These are phyloP conservation scores for Talaromyces marneffei DNA, from an alignment of 2,329 filamentous ascomycete genomes.

Conservation along the genomic window DNA sequence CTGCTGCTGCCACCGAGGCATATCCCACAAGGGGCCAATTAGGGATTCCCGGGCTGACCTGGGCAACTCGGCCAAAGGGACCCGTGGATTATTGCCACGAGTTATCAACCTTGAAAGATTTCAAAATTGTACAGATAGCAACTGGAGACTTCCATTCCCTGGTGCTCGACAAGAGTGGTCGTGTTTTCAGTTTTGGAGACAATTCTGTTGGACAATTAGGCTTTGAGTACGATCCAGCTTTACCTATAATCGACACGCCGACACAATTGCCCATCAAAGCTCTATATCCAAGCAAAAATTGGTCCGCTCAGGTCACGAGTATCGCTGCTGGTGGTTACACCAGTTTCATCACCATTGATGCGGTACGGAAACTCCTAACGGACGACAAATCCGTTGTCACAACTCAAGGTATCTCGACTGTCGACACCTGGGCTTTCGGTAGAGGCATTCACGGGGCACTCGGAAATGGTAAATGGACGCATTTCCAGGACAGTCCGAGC, in stretches of 20 bases:
- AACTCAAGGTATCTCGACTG: constrained; percentile 59
- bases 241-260: constrained; percentile 62
- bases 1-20: constrained; percentile 70
- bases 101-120: constrained; percentile 63
- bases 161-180: constrained; percentile 67
- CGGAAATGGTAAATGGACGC: constrained; percentile 83
- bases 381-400: constrained; percentile 44
- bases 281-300: constrained; percentile 63
- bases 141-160: constrained; percentile 83
- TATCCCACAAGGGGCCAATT: constrained; percentile 83
- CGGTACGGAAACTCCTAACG: constrained; percentile 50
- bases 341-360: constrained; percentile 82
- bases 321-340: constrained; percentile 82
- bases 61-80: constrained; percentile 68
- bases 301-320: constrained; percentile 62
- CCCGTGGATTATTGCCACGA: constrained; percentile 79
- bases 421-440: constrained; percentile 82
- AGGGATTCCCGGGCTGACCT: constrained; percentile 76
- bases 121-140: constrained; percentile 68
- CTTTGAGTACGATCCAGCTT: constrained; percentile 61
- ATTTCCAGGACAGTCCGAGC: constrained; percentile 68
- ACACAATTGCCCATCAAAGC: constrained; percentile 63
- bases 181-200: constrained; percentile 82
- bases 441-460: constrained; percentile 77
- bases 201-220: constrained; percentile 89